Evolutionary conservation across 2,329 filamentous ascomycete species (phyloP).

Genomic region (Calonectria hongkongensis): DNA sequence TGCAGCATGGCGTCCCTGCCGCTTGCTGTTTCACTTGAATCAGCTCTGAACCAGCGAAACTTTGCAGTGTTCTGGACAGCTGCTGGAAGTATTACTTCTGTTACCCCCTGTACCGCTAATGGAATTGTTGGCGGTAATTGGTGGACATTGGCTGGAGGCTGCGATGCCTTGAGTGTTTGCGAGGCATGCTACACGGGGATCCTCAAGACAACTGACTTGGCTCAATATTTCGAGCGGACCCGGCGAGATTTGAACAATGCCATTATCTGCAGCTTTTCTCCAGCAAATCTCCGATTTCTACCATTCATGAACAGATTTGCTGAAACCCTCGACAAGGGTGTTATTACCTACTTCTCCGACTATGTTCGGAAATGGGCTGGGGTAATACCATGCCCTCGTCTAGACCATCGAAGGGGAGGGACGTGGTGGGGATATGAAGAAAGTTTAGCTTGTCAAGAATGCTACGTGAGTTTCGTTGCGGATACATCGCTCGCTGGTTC

Average conservation of each 20-base stretch:
- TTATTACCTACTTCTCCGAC: constrained; percentile 56
- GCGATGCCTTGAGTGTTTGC: constrained; percentile 55
- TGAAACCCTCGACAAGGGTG: constrained; percentile 57
- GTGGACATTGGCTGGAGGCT: constrained; percentile 57
- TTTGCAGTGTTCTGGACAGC: constrained; percentile 55
- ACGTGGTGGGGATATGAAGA: constrained; percentile 61
- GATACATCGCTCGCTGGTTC: constrained; percentile 53
- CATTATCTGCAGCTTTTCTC: constrained; percentile 58
- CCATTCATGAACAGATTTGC: constrained; percentile 53
- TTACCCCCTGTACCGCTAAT: constrained; percentile 54
- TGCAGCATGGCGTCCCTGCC: constrained; percentile 55
- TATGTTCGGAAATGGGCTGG: constrained; percentile 56
- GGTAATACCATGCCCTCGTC: constrained; percentile 55
- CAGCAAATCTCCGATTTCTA: constrained; percentile 50
- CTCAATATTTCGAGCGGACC: constrained; percentile 55
- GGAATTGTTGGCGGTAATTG: constrained; percentile 58
- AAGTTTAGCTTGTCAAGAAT: constrained; percentile 59
- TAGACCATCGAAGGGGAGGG: constrained; percentile 50
- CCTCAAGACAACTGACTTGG: constrained; percentile 52
- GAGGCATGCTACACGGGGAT: constrained; percentile 59
- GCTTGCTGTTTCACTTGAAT: constrained; percentile 52
- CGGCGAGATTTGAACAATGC: constrained; percentile 42
- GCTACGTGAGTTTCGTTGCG: constrained; percentile 57
- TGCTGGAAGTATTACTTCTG: constrained; percentile 46
- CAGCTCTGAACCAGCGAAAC: constrained; percentile 52